Evolutionary conservation across 2,329 filamentous ascomycete species (phyloP).

Genomic region (Diaporthe humulicola): DNA sequence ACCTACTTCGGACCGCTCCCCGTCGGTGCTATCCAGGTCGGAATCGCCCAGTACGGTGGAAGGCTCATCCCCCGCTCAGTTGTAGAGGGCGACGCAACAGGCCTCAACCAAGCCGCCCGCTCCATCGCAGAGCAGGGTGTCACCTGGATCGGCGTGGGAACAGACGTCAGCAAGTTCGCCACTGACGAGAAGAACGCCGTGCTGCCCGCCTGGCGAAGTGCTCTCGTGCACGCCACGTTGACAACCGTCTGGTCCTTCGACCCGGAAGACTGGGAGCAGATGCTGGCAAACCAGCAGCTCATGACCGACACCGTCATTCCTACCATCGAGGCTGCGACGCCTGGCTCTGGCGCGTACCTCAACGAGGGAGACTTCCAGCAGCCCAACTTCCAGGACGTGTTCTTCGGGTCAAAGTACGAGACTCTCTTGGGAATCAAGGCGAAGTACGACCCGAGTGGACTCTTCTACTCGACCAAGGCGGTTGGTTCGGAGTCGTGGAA

Average conservation of each 20-base stretch:
- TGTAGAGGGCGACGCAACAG: conserved; percentile 44
- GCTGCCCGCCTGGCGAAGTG: conserved; percentile 54
- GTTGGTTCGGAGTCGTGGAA: conserved; percentile 56
- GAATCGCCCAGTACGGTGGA: conserved; percentile 57
- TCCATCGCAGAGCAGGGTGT: conserved; percentile 51
- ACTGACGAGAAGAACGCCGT: conserved; percentile 50
- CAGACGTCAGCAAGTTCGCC: conserved; percentile 39
- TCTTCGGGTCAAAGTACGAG: conserved; percentile 51
- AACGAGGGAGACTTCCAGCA: conserved; percentile 55
- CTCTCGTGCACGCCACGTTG: conserved; percentile 50
- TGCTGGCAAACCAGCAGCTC: conserved; percentile 44
- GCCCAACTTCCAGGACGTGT: conserved; percentile 46
- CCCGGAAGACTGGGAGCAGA: conserved; percentile 48
- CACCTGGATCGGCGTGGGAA: conserved; percentile 50
- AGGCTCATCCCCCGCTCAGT: conserved; percentile 56
- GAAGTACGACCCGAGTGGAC: conserved; percentile 51
- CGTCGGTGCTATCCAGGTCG: conserved; percentile 64
- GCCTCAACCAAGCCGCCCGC: conserved; percentile 44
- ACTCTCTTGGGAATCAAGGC: conserved; percentile 52
- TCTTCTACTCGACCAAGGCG: conserved; percentile 54
- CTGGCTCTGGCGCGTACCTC: conserved; percentile 49
- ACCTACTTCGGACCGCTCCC: conserved; percentile 58
- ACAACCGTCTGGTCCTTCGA: conserved; percentile 51
- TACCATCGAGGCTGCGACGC: conserved; percentile 46
- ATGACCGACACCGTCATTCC: conserved; percentile 46